These are phyloP conservation scores for Hypericum androsaemum DNA, from an alignment of 345 rosid species.

Conservation along the genomic window DNA sequence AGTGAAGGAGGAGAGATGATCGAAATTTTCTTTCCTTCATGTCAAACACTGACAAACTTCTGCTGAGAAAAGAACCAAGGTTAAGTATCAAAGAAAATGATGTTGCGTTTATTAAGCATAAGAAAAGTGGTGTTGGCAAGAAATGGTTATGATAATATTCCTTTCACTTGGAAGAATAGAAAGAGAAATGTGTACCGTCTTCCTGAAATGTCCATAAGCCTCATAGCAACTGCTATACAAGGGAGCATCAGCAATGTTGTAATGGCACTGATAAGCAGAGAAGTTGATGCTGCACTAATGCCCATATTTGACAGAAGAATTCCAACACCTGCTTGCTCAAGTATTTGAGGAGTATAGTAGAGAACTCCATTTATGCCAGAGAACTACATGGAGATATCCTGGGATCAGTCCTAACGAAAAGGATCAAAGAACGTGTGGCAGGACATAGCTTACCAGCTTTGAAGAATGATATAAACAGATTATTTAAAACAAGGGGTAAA, in stretches of 20 bases:
- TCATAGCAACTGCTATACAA: constrained; percentile 87
- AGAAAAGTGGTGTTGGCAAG: background rate
- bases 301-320: constrained; percentile 73
- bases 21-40: too few species aligned
- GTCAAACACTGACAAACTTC: too few species aligned
- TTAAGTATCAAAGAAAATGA: background rate
- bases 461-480: too few species aligned
- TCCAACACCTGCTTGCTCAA: constrained; percentile 91
- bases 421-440: background rate
- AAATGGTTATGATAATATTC: background rate
- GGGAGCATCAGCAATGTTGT: constrained; percentile 95
- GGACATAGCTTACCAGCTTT: background rate
- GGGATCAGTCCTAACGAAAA: background rate
- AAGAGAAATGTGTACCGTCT: constrained; percentile 51
- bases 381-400: constrained; percentile 40
- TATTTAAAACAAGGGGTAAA: too few species aligned
- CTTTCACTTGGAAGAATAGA: background rate
- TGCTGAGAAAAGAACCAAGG: too few species aligned
- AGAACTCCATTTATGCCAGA: constrained; percentile 96
- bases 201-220: constrained; percentile 86
- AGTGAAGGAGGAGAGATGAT: too few species aligned
- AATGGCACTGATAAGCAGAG: constrained; percentile 71
- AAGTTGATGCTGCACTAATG: constrained; percentile 60
- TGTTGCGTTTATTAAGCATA: background rate
- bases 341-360: constrained; percentile 96